Conservation (phyloP, 2,329 filamentous ascomycete species). For the Pseudophaeomoniella oleicola region DNA sequence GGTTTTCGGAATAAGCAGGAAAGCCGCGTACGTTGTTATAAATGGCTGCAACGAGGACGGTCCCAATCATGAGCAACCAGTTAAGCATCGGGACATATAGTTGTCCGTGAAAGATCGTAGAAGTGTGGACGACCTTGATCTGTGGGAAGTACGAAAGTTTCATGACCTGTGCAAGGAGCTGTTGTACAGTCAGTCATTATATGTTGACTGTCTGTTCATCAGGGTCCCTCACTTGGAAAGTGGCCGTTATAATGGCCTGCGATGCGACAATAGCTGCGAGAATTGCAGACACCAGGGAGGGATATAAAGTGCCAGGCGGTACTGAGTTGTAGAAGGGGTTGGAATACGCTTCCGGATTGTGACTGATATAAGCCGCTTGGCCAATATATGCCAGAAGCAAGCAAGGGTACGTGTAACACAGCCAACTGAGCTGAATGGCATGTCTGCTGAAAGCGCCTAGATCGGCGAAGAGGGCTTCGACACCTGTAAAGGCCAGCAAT, state of each 20-base stretch:
- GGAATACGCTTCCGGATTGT: slow-evolving; percentile 38
- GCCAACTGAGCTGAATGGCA: slow-evolving; percentile 55
- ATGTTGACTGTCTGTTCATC: too few species aligned
- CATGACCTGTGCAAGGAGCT: slow-evolving; percentile 50
- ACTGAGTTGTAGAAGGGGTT: slow-evolving; percentile 57
- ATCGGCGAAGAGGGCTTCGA: slow-evolving; percentile 58
- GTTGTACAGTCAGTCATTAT: too few species aligned
- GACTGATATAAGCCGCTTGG: slow-evolving; percentile 53
- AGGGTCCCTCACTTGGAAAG: too few species aligned
- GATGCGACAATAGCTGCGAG: slow-evolving; percentile 56
- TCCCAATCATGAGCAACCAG: slow-evolving; percentile 56
- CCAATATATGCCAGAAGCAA: slow-evolving; percentile 42
- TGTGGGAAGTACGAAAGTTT: slow-evolving; percentile 54
- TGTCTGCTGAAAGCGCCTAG: slow-evolving; percentile 53
- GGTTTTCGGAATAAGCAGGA: too few species aligned
- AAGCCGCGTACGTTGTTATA: too few species aligned
- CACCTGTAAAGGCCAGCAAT: slow-evolving; percentile 53
- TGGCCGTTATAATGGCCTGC: slow-evolving; percentile 57
- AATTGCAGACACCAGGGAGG: slow-evolving; percentile 48
- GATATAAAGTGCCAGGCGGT: slow-evolving; percentile 48
- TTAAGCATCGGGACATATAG: slow-evolving; percentile 57
- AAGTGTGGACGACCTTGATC: slow-evolving; percentile 54
- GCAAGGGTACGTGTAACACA: slow-evolving; percentile 48
- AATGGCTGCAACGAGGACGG: slow-evolving; percentile 45
- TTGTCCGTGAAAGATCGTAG: slow-evolving; percentile 50